phyloP scores from a whole-genome alignment of 2,329 filamentous ascomycete genomes.

The Calonectria honghensis region DNA sequence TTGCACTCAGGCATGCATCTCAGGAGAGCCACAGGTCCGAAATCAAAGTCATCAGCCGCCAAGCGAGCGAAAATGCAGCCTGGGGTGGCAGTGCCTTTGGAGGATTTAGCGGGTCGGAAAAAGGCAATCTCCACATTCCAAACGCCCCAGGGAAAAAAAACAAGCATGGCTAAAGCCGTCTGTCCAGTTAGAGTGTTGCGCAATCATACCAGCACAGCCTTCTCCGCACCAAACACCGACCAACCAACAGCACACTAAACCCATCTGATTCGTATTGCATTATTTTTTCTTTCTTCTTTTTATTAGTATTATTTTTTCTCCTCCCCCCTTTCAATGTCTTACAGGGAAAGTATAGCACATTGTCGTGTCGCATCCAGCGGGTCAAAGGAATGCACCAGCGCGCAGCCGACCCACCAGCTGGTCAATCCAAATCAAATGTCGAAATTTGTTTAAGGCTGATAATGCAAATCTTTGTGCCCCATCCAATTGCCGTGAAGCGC shows the following conservation, averaged over 20 bases:
- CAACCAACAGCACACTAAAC: background rate
- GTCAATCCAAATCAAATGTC: constrained; percentile 9
- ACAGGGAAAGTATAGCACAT: background rate
- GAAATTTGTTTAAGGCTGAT: background rate
- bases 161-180: background rate
- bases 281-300: background rate
- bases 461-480: constrained; percentile 2
- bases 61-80: background rate
- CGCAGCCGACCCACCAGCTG: background rate
- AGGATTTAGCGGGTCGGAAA: background rate
- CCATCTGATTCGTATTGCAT: background rate
- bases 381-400: background rate
- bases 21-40: background rate
- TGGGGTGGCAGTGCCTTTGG: background rate
- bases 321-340: background rate
- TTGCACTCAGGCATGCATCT: background rate
- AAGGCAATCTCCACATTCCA: background rate
- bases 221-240: constrained; percentile 9
- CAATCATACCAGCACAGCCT: constrained; percentile 8
- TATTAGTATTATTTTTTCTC: no score
- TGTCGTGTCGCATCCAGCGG: background rate
- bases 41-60: no score
- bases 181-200: background rate
- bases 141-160: background rate
- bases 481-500: background rate